These are phyloP conservation scores for Penicillium soppii DNA, from an alignment of 495 filamentous ascomycete species.

Conservation along the genomic window DNA sequence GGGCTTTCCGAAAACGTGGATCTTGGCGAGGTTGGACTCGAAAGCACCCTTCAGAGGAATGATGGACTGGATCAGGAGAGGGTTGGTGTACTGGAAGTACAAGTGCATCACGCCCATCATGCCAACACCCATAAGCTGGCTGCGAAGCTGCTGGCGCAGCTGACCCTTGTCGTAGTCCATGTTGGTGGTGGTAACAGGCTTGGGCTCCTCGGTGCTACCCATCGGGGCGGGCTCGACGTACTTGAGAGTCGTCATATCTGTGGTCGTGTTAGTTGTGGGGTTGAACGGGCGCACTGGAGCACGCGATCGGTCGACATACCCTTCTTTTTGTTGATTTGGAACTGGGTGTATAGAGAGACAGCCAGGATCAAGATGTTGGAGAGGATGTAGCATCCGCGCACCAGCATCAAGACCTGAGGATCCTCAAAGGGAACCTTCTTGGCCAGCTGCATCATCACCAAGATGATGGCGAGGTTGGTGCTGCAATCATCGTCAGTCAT, in stretches of 20 bases:
- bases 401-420: constrained; percentile 75
- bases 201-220: constrained; percentile 88
- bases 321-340: constrained; percentile 88
- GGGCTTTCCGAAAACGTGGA: constrained; percentile 88
- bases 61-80: constrained; percentile 96
- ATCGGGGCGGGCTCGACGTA: constrained; percentile 94
- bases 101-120: constrained; percentile 99
- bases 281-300: neutral
- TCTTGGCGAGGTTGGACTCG: constrained; percentile 93
- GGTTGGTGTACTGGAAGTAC: constrained; percentile 99
- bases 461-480: constrained; percentile 90
- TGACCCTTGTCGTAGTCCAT: constrained; percentile 89
- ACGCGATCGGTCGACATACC: constrained; percentile 54
- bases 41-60: constrained; percentile 94
- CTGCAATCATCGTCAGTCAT: constrained; percentile 42
- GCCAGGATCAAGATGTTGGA: constrained; percentile 86
- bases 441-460: constrained; percentile 96
- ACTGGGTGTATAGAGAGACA: constrained; percentile 80
- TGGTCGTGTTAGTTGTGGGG: neutral
- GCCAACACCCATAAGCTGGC: constrained; percentile 88
- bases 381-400: constrained; percentile 78
- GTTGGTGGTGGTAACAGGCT: constrained; percentile 92
- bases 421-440: constrained; percentile 97
- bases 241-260: constrained; percentile 96
- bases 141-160: constrained; percentile 76